Evolutionary conservation across 2,329 filamentous ascomycete genomes (phyloP), one percentile per base, ranked within the genome.

Genomic region (Verticillium albo-atrum): DNA sequence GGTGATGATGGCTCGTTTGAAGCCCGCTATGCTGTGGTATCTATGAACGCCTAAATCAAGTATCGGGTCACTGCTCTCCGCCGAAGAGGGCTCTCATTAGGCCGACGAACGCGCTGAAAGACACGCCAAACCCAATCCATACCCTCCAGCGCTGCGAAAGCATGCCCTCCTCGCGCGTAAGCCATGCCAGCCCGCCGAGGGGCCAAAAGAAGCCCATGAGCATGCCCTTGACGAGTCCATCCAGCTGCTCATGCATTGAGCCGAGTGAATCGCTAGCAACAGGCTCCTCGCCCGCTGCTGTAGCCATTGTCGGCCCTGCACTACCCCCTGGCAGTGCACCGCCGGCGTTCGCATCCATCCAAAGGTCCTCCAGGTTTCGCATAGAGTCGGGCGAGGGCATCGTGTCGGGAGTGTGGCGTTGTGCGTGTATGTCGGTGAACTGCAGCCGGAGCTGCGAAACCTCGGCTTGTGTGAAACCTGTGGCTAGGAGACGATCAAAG

Each of bases 181-280:
- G 78, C 92, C 93, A 97, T 57, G 89, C 87, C 59, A 94, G 78
- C 68, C 91, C 92, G 0, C 91, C 94, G 10, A 98, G 74, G 4
- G 95, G 95, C 86, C 94, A 98, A 72, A 99, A 90, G 79, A 98
- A 99, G 0, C 95, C 95, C 68, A 95, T 90, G 61, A 96, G 78
- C 73, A 95, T 91, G 4, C 93, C 95, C 75, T 89, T 90, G 60
- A 98, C 81, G 78, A 97, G 85, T 68, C 96, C 89, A 69, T 98
- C 94, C 52, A 97, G 77, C 12, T 90, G 82, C 0, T 84, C 87
- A 17, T 73, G 68, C 55, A 78, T 75, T 28, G 57, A 56, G n/a
- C 75, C 75, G 2, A 74, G 69, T 17, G 78, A 73, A 58, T 83
- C 79, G 27, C 79, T 81, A 37, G 82, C 80, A 27, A 79, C 78